Percentiles rank a stretch among this genome's conserved stretches.
Evolutionary conservation across 2,329 filamentous ascomycete genomes (phyloP).

Genomic region (Xylariales sp.): DNA sequence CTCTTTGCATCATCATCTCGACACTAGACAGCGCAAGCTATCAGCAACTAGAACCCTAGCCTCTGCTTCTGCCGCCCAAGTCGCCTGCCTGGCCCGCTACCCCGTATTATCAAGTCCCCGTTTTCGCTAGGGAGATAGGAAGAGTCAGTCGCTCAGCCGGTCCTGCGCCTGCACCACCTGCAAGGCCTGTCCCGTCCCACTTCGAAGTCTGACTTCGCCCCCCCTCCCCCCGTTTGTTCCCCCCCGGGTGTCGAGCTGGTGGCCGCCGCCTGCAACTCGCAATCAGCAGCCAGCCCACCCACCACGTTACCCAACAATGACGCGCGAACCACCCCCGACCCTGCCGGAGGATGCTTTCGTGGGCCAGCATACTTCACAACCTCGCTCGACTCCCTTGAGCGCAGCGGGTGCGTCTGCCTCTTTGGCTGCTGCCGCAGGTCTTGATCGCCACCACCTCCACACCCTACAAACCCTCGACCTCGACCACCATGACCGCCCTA

Average conservation of each 20-base stretch:
- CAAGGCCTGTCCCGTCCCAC: too few species aligned
- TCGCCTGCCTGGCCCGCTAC: too few species aligned
- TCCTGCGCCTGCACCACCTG: too few species aligned
- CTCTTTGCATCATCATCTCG: too few species aligned
- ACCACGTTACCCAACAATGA: slow-evolving; percentile 20
- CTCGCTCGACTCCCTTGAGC: slow-evolving; percentile 10
- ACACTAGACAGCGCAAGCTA: too few species aligned
- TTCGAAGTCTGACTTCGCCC: too few species aligned
- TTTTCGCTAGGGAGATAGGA: too few species aligned
- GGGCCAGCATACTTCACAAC: slow-evolving; percentile 12
- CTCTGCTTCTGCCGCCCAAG: too few species aligned
- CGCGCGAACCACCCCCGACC: slow-evolving; percentile 17
- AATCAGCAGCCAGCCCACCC: background rate
- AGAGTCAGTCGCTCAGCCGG: too few species aligned
- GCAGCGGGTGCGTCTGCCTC: slow-evolving; percentile 13
- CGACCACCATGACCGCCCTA: slow-evolving; percentile 10
- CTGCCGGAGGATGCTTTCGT: slow-evolving; percentile 19
- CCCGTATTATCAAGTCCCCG: too few species aligned
- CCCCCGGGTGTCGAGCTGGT: background rate
- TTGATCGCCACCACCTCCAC: slow-evolving; percentile 20
- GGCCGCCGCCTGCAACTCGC: background rate
- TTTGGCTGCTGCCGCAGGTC: slow-evolving; percentile 15
- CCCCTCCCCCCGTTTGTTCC: background rate
- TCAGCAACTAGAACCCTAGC: too few species aligned
- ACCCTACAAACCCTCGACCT: slow-evolving; percentile 16